Conservation (phyloP, 768 basidiomycete genomes). For the Kwoniella botswanensis region DNA sequence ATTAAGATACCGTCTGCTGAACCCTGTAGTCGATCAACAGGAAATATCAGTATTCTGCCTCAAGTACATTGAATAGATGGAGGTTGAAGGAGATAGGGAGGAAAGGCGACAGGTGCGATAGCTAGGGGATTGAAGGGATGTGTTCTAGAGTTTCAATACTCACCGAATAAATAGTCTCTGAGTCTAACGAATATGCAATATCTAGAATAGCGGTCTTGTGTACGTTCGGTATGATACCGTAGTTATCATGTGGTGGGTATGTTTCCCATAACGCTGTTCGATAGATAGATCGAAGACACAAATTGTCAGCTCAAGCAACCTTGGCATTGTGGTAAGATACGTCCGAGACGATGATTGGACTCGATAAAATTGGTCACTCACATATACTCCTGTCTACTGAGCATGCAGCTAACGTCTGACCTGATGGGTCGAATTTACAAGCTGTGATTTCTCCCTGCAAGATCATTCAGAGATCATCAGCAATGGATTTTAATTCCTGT, state of each 20-base stretch:
- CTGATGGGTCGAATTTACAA: conserved; percentile 91
- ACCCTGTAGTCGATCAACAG: conserved; percentile 69
- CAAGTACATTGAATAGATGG: neutral
- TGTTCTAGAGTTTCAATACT: conserved; percentile 1
- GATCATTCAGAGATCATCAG: neutral
- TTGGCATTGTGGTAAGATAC: neutral
- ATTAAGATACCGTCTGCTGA: conserved; percentile 85
- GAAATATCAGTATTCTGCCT: conserved; percentile 62
- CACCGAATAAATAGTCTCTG: conserved; percentile 52
- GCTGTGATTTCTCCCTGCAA: conserved; percentile 82
- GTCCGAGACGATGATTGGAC: too few species aligned
- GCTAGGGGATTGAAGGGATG: neutral
- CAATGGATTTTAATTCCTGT: too few species aligned
- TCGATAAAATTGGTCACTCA: conserved; percentile 60
- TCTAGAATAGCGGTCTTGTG: conserved; percentile 92
- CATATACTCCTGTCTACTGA: conserved; percentile 89
- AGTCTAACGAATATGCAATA: conserved; percentile 67
- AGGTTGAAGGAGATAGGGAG: neutral
- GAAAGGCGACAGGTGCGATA: too few species aligned
- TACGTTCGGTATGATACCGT: conserved; percentile 77
- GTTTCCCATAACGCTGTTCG: conserved; percentile 81
- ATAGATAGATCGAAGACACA: neutral
- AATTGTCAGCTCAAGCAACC: neutral
- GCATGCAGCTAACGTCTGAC: conserved; percentile 90
- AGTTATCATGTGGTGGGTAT: conserved; percentile 90